phyloP scores from a whole-genome alignment of 192 early-diverging fungal species.

The Pilobolus umbonatus region DNA sequence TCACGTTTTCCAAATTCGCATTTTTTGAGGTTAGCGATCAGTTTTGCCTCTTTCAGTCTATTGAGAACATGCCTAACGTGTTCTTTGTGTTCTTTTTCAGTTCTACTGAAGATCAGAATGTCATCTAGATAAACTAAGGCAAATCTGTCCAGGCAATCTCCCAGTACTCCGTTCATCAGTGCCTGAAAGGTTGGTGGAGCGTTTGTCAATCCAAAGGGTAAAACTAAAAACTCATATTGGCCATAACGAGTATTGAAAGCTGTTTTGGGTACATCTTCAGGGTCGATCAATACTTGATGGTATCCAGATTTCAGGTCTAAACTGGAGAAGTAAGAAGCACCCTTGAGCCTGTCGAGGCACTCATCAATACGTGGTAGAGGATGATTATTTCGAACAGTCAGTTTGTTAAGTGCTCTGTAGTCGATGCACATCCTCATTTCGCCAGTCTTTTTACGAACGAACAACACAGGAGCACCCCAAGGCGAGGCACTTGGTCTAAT shows the following conservation, averaged over 20 bases:
- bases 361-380: constrained; percentile 47
- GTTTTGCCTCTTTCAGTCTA: not conserved
- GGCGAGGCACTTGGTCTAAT: constrained; percentile 13
- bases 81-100: not conserved
- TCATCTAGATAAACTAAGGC: not conserved
- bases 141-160: not conserved
- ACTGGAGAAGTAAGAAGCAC: too few species aligned
- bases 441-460: constrained; percentile 42
- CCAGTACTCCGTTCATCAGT: not conserved
- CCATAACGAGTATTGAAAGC: too few species aligned
- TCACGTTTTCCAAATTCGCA: not conserved
- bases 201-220: too few species aligned
- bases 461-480: constrained; percentile 15
- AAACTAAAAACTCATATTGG: too few species aligned
- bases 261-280: too few species aligned
- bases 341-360: too few species aligned
- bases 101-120: too few species aligned
- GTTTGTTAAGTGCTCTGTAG: constrained; percentile 45
- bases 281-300: not conserved
- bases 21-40: constrained; percentile 9
- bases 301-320: not conserved
- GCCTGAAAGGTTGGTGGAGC: too few species aligned
- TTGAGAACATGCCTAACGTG: not conserved
- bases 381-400: constrained; percentile 36
- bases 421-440: constrained; percentile 44